phyloP scores from a whole-genome alignment of 345 rosid species.

The Ricinus communis region DNA sequence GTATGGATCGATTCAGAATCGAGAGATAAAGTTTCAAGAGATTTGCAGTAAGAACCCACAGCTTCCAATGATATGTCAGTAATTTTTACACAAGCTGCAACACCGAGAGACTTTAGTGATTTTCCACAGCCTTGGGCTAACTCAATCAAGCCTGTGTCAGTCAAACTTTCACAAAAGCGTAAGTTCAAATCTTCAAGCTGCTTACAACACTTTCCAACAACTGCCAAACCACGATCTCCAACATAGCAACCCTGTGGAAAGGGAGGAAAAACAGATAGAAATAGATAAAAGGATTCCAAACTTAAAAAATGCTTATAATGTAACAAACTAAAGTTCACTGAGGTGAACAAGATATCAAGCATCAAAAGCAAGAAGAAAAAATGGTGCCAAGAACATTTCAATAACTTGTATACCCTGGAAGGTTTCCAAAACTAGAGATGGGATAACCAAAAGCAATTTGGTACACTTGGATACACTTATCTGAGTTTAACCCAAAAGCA shows the following conservation, averaged over 20 bases:
- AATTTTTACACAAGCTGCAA: slow-evolving; percentile 88
- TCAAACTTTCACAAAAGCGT: slow-evolving; percentile 89
- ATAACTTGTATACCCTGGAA: not conserved
- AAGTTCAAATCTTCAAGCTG: slow-evolving; percentile 71
- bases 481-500: not conserved
- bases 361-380: not conserved
- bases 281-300: not conserved
- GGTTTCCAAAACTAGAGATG: not conserved
- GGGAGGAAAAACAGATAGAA: not conserved
- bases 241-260: slow-evolving; percentile 63
- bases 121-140: slow-evolving; percentile 60
- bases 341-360: not conserved
- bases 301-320: not conserved
- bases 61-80: slow-evolving; percentile 70
- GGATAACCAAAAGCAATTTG: not conserved
- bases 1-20: slow-evolving; percentile 80
- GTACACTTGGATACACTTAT: not conserved
- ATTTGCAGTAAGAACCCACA: slow-evolving; percentile 63
- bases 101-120: slow-evolving; percentile 67
- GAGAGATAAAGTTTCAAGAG: slow-evolving; percentile 62
- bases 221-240: slow-evolving; percentile 80
- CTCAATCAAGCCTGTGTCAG: slow-evolving; percentile 68
- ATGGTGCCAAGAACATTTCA: not conserved
- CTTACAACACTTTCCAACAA: slow-evolving; percentile 69
- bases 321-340: no score